phyloP scores from a whole-genome alignment of 2,329 filamentous ascomycete genomes.

The Xylariomycetidae sp. region DNA sequence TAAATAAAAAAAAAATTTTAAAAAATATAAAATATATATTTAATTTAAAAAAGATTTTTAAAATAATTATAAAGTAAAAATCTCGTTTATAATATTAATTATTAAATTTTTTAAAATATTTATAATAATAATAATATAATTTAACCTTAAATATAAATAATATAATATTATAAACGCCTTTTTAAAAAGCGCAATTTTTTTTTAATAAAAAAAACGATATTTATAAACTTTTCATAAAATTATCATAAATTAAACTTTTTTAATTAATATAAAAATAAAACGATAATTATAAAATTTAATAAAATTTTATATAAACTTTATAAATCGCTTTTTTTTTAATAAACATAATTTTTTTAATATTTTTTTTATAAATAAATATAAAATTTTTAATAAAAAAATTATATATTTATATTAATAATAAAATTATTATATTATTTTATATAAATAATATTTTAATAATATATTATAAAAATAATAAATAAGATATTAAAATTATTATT shows the following conservation, averaged over 20 bases:
- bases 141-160: too few species aligned
- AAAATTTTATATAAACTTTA: not conserved
- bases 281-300: not conserved
- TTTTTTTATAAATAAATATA: not conserved
- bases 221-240: not conserved
- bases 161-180: too few species aligned
- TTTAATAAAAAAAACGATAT: not conserved
- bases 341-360: not conserved
- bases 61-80: too few species aligned
- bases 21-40: too few species aligned
- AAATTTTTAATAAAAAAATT: not conserved
- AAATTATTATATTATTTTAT: not conserved
- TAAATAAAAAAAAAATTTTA: not conserved
- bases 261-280: not conserved
- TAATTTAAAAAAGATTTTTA: constrained; percentile 1
- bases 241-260: not conserved
- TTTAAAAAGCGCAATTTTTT: constrained; percentile 1
- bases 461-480: not conserved
- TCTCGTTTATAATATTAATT: too few species aligned
- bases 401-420: constrained; percentile 1
- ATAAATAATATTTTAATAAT: not conserved
- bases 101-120: too few species aligned
- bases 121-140: too few species aligned
- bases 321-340: not conserved
- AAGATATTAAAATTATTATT: not conserved